phyloP scores from a whole-genome alignment of 2,329 filamentous ascomycete genomes.

The Coleophoma crateriformis region DNA sequence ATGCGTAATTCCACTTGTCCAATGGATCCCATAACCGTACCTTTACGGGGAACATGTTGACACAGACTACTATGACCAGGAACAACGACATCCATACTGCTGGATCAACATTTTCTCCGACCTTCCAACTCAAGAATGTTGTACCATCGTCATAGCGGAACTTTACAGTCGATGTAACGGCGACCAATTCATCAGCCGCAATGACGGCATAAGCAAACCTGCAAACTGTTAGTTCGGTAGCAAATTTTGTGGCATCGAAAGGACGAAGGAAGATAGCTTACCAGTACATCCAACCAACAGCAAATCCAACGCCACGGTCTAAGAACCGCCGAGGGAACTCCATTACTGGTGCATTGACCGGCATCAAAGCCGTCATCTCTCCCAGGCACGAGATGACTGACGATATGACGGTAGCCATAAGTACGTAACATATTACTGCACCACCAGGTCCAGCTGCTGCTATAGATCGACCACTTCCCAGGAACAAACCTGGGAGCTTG shows the following conservation, averaged over 20 bases:
- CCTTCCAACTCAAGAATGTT: slow-evolving; percentile 27
- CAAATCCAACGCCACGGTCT: slow-evolving; percentile 31
- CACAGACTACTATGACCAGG: slow-evolving; percentile 26
- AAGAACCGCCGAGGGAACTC: slow-evolving; percentile 32
- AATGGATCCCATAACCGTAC: slow-evolving; percentile 12
- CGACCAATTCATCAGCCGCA: slow-evolving; percentile 30
- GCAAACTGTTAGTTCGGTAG: not conserved
- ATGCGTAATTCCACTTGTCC: too few relatives aligned
- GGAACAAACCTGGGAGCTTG: slow-evolving; percentile 27
- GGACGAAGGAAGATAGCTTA: slow-evolving; percentile 9
- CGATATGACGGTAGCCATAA: slow-evolving; percentile 37
- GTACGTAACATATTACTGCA: slow-evolving; percentile 32
- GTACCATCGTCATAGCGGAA: slow-evolving; percentile 31
- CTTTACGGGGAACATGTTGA: slow-evolving; percentile 32
- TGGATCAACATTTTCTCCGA: slow-evolving; percentile 28
- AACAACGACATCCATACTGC: slow-evolving; percentile 33
- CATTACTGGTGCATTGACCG: slow-evolving; percentile 33
- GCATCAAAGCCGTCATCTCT: slow-evolving; percentile 33
- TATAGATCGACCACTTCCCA: slow-evolving; percentile 33
- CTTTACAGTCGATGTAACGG: slow-evolving; percentile 28
- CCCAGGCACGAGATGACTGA: slow-evolving; percentile 37
- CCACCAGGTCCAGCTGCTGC: slow-evolving; percentile 34
- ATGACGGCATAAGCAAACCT: slow-evolving; percentile 33
- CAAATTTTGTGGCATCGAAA: not conserved
- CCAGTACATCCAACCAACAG: slow-evolving; percentile 34